Evolutionary conservation across 176 grass and related monocot species (phyloP).

Genomic region (Carex cristatella): DNA sequence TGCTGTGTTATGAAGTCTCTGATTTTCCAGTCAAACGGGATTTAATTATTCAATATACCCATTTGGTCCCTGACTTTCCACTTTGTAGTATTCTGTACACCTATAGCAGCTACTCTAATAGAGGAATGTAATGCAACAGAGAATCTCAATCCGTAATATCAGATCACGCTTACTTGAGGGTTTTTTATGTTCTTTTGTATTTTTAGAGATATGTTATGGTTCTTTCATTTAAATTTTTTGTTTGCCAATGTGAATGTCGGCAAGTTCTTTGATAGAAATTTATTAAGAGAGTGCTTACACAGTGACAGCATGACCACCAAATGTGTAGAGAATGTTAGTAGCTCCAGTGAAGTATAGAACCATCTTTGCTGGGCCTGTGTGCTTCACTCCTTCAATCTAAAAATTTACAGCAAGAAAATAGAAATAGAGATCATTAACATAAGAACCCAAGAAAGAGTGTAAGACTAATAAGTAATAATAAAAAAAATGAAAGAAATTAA

Average conservation of each 20-base stretch:
- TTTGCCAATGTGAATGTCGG: background rate
- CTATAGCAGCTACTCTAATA: background rate
- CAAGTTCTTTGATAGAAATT: background rate
- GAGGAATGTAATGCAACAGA: background rate
- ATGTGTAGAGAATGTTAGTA: constrained; percentile 99
- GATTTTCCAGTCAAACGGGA: background rate
- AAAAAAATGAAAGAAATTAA: background rate
- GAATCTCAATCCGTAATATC: background rate
- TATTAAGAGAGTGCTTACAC: constrained; percentile 52
- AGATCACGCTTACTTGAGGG: background rate
- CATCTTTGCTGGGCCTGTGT: constrained; percentile 87
- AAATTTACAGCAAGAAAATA: background rate
- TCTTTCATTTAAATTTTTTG: background rate
- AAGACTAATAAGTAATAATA: background rate
- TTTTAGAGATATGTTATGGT: background rate
- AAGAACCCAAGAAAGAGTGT: background rate
- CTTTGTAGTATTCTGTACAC: background rate
- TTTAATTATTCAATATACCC: background rate
- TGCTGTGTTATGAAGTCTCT: background rate
- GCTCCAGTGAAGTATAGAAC: constrained; percentile 97
- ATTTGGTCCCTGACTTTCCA: background rate
- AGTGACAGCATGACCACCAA: constrained; percentile 96
- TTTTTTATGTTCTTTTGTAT: background rate
- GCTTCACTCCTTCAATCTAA: constrained; percentile 88
- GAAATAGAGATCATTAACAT: background rate